Conservation (phyloP, 2,329 filamentous ascomycete genomes). For the Alternaria triticimaculans region DNA sequence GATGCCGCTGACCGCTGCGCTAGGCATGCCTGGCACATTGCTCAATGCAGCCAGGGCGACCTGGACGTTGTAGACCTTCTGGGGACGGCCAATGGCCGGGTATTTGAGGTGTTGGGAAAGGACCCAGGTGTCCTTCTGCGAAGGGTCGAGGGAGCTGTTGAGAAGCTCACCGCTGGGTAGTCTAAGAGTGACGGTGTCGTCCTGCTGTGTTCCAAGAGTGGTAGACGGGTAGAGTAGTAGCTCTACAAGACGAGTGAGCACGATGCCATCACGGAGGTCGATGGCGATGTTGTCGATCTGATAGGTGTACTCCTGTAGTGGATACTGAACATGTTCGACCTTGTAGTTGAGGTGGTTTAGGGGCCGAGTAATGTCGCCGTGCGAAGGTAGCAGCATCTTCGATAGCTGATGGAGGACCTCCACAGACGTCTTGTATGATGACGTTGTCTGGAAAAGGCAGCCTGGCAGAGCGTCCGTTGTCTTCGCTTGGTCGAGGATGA, state of each 20-base stretch:
- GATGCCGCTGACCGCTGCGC: slow-evolving; percentile 53
- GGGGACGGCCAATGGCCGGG: slow-evolving; percentile 61
- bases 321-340: slow-evolving; percentile 62
- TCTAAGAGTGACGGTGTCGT: slow-evolving; percentile 53
- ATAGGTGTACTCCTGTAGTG: slow-evolving; percentile 66
- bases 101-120: slow-evolving; percentile 66
- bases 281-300: slow-evolving; percentile 65
- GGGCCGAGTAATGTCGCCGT: slow-evolving; percentile 63
- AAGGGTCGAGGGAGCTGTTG: slow-evolving; percentile 42
- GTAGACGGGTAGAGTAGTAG: slow-evolving; percentile 58
- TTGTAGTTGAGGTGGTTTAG: slow-evolving; percentile 64
- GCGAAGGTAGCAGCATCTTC: slow-evolving; percentile 62
- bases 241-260: slow-evolving; percentile 66
- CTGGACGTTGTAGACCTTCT: slow-evolving; percentile 67
- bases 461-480: slow-evolving; percentile 42
- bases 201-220: slow-evolving; percentile 34
- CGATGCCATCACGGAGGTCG: slow-evolving; percentile 67
- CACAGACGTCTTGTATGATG: slow-evolving; percentile 63
- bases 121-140: slow-evolving; percentile 51
- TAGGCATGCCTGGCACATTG: slow-evolving; percentile 51
- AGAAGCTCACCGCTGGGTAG: slow-evolving; percentile 56
- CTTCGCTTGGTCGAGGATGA: slow-evolving; percentile 65
- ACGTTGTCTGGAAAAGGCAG: slow-evolving; percentile 60
- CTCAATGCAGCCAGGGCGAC: slow-evolving; percentile 62
- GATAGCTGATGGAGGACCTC: slow-evolving; percentile 60